Evolutionary conservation across 2,329 filamentous ascomycete species (phyloP), one percentile per base, ranked within the genome.

Genomic region (Calcarisporium arbuscula): DNA sequence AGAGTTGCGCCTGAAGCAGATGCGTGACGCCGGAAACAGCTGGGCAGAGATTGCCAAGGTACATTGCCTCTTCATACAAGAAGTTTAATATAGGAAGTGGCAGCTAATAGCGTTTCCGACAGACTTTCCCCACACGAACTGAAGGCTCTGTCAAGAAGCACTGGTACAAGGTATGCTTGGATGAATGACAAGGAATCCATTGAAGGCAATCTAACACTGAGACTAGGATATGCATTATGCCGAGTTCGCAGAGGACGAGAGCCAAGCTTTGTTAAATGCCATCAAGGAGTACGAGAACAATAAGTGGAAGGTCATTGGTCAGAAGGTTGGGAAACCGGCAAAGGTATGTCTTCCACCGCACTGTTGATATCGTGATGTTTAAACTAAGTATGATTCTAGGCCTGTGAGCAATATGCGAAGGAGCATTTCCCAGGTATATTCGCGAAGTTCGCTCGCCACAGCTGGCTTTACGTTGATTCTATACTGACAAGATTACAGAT

Each of bases 31-130:
- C 2, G 89, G 90, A 9, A 89, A 85, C 50, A 95, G 85, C 53
- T 98, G 92, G 92, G 94, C 87, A 31, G 92, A 96, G 53, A 98
- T 98, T 54, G 92, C 90, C 49, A 96, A 96, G 80, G 89, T 94
- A 92, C 74, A 86, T 53, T 15, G 5, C 11, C 6, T 21, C n/a
- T 25, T 9, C 9, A 34, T 12, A 9, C 30, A 15, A 35, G 27
- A 8, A 18, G 8, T 17, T 26, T 9, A 8, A 15, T 17, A 17
- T 19, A 10, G 14, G 26, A 19, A 5, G 5, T 5, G 12, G 17
- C 18, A 16, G 16, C 39, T 41, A 11, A 38, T 25, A 29, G 28
- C 31, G 37, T 19, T 18, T 28, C 32, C 23, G 9, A 45, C 25
- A 94, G 85, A 89, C 85, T 3, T 98, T 98, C 57, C 90, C 92